Conservation (phyloP, 768 basidiomycete genomes). For the Megacollybia marginata region DNA sequence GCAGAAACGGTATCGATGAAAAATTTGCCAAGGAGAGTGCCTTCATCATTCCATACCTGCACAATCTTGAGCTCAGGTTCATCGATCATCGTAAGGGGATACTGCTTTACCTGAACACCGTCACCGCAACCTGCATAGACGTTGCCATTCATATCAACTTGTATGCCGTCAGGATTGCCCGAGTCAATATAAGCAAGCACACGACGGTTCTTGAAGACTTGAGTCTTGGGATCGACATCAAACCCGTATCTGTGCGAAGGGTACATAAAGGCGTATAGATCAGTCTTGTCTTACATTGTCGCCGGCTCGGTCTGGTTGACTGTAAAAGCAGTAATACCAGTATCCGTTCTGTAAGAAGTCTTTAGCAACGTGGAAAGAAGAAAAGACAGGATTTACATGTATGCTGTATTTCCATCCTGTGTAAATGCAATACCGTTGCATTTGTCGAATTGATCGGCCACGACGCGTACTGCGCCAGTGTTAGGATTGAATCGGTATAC, state of each 20-base stretch:
- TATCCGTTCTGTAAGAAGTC: constrained; percentile 35
- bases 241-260: constrained; percentile 47
- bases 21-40: constrained; percentile 58
- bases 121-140: constrained; percentile 57
- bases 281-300: constrained; percentile 48
- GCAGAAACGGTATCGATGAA: constrained; percentile 41
- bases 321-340: constrained; percentile 33
- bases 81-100: neutral
- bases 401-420: constrained; percentile 56
- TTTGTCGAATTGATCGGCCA: constrained; percentile 31
- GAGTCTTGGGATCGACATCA: constrained; percentile 52
- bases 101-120: constrained; percentile 7
- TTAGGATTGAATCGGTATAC: constrained; percentile 36
- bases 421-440: constrained; percentile 71
- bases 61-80: neutral
- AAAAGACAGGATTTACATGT: constrained; percentile 31
- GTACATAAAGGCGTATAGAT: neutral
- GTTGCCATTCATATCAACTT: constrained; percentile 57
- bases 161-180: constrained; percentile 61
- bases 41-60: constrained; percentile 47
- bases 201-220: constrained; percentile 51
- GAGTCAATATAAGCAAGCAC: constrained; percentile 63
- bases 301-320: constrained; percentile 54
- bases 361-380: neutral
- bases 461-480: constrained; percentile 32